Evolutionary conservation across 1,284 basidiomycete species (phyloP), one percentile per base, ranked within the genome.

Genomic region (Fomitopsis betulina): DNA sequence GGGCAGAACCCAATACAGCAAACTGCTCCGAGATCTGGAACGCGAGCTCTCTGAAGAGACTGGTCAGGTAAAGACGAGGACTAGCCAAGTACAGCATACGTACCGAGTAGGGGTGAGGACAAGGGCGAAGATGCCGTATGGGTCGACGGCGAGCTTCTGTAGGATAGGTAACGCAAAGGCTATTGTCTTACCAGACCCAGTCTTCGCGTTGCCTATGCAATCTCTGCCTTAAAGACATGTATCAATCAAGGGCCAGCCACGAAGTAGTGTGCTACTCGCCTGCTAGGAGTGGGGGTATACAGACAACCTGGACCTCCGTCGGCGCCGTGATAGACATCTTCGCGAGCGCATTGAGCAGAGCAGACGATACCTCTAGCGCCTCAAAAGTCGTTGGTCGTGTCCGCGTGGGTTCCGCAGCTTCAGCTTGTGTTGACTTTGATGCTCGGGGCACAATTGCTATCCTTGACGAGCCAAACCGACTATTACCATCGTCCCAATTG

Each of bases 11-110:
- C 1, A 99, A 80, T 0, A 96, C 96, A 1, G 90, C 86, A 70
- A 99, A 98, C 72, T 99, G 96, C 67, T 98, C 96, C 1, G 94
- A 85, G 58, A 99, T 93, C 72, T 99, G 96, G 70, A 98, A 98
- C 0, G 96, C 97, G 9, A 99, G 80, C 72, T 99, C 96, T 60
- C 96, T 96, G 63, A 23, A 37, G 39, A 3, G 12, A 13, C 19
- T 6, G 30, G 15, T 13, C 3, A 51, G 45, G 15, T 15, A 8
- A 37, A 61, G 37, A 57, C 37, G 25, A 30, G 40, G 43, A 12
- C 53, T 12, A 43, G 30, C 37, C 15, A 55, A 32, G 35, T 5
- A 15, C 56, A 8, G 10, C 2, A 19, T 32, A 66, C 80, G 53
- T 66, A 92, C 94, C 94, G 83, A 6, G 96, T 98, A 0, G 97